Percentiles rank a stretch among this genome's conserved stretches.
Evolutionary conservation across 108 stramenopile species (phyloP).

Genomic region (Mediolabrus comicus): DNA sequence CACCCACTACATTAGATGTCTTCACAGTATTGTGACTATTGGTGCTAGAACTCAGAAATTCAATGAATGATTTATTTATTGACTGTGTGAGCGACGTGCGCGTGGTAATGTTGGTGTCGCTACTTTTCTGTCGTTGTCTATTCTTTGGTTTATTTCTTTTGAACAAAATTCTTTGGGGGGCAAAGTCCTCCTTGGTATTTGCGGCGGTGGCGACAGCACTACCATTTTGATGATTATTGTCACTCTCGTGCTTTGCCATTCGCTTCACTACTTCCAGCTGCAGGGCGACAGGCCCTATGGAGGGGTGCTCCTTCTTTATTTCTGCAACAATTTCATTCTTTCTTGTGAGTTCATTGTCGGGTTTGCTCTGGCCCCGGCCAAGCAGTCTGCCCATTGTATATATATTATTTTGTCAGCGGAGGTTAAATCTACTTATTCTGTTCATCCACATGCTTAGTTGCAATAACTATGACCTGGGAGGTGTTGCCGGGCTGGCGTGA

Average conservation of each 20-base stretch:
- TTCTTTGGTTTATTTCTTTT: background rate
- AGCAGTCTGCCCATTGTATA: background rate
- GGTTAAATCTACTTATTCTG: too few relatives aligned
- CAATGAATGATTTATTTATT: background rate
- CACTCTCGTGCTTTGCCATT: background rate
- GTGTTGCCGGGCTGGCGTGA: too few relatives aligned
- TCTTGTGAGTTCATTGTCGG: background rate
- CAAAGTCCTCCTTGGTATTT: background rate
- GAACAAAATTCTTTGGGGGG: background rate
- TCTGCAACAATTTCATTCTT: slow-evolving; percentile 8
- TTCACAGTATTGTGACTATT: background rate
- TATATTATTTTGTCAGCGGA: background rate
- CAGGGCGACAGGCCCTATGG: background rate
- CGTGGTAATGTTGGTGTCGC: too few relatives aligned
- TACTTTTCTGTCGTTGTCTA: background rate
- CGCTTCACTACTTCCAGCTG: slow-evolving; percentile 10
- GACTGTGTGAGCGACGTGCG: background rate
- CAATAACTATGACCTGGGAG: too few relatives aligned
- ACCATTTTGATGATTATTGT: background rate
- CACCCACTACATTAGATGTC: background rate
- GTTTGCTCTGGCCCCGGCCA: background rate
- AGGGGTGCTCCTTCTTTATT: slow-evolving; percentile 2
- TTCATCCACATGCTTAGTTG: too few relatives aligned
- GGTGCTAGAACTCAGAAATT: background rate
- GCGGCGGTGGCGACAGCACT: too few relatives aligned